A percentile compares a stretch with the other conserved stretches of the same genome.
Evolutionary conservation across 2,329 filamentous ascomycete species (phyloP).

Genomic region (Orbilia javanica): DNA sequence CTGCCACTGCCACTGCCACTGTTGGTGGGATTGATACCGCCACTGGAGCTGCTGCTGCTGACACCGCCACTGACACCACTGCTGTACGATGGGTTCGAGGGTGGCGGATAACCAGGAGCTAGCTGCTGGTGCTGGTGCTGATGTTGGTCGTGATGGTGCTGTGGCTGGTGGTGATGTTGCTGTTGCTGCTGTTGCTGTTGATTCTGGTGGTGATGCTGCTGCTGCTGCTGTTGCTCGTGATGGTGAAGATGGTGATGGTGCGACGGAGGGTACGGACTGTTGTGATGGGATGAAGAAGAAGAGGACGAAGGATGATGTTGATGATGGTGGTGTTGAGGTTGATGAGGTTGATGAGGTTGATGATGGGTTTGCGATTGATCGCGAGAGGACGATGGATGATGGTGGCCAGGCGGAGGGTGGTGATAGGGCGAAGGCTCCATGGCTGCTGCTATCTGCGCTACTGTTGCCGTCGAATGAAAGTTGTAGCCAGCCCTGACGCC

Average conservation of each 20-base stretch:
- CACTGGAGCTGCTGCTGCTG: background rate
- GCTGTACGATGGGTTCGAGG: constrained; percentile 24
- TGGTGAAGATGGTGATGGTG: constrained; percentile 6
- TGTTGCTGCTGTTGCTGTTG: constrained; percentile 17
- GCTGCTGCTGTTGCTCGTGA: background rate
- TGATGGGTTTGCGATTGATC: constrained; percentile 12
- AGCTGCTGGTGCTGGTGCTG: constrained; percentile 32
- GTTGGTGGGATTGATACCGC: no score
- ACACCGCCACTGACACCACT: background rate
- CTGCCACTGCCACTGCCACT: background rate
- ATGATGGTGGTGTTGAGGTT: background rate
- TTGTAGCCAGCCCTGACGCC: background rate
- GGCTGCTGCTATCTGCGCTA: background rate
- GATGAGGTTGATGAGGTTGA: no score
- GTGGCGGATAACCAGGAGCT: constrained; percentile 44
- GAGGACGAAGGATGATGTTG: constrained; percentile 9
- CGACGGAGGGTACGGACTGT: background rate
- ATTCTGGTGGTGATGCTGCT: background rate
- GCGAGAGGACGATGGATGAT: background rate
- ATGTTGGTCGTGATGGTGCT: background rate
- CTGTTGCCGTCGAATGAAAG: constrained; percentile 5
- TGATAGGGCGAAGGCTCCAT: constrained; percentile 44
- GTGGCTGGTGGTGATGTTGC: constrained; percentile 1
- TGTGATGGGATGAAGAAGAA: constrained; percentile 1
- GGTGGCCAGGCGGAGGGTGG: constrained; percentile 5